Conservation (phyloP, 805 yeast genomes). For the Ogataea methanolica region DNA sequence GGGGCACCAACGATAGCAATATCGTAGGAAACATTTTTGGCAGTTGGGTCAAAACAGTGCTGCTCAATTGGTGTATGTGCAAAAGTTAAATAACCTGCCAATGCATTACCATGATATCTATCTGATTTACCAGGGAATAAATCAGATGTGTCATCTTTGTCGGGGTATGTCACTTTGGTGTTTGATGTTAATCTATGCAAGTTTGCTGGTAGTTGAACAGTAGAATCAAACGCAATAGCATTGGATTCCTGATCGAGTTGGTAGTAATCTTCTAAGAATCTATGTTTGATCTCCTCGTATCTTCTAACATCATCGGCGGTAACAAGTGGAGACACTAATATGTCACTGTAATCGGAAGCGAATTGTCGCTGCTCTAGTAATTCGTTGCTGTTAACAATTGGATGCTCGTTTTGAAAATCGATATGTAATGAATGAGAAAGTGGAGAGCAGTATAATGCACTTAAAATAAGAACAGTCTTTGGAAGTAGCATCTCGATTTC, state of each 20-base stretch:
- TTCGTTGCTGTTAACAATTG: not conserved
- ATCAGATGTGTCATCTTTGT: slow-evolving; percentile 19
- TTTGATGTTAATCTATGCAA: slow-evolving; percentile 4
- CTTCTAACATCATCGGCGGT: slow-evolving; percentile 1
- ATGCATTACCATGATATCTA: slow-evolving; percentile 19
- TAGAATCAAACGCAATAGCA: slow-evolving; percentile 4
- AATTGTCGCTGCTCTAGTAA: not conserved
- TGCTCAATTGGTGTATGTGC: slow-evolving; percentile 15
- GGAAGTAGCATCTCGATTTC: too few species aligned
- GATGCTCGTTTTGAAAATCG: too few species aligned
- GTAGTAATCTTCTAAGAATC: slow-evolving; percentile 17
- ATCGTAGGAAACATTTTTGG: slow-evolving; percentile 28
- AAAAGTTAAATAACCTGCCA: slow-evolving; percentile 15
- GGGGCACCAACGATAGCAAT: slow-evolving; percentile 55
- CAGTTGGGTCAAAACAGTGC: slow-evolving; percentile 12
- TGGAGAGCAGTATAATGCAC: too few species aligned
- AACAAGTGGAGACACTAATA: not conserved
- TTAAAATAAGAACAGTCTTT: too few species aligned
- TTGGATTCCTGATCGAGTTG: slow-evolving; percentile 8
- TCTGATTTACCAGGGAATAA: slow-evolving; percentile 17
- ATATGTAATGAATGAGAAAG: too few species aligned
- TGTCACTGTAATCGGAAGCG: not conserved
- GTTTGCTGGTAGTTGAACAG: slow-evolving; percentile 8
- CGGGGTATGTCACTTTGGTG: slow-evolving; percentile 10
- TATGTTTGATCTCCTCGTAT: slow-evolving; percentile 13